Evolutionary conservation across 371 early-diverging fungal genomes (phyloP), one percentile per base, ranked within the genome.

Genomic region (Apophysomyces variabilis): DNA sequence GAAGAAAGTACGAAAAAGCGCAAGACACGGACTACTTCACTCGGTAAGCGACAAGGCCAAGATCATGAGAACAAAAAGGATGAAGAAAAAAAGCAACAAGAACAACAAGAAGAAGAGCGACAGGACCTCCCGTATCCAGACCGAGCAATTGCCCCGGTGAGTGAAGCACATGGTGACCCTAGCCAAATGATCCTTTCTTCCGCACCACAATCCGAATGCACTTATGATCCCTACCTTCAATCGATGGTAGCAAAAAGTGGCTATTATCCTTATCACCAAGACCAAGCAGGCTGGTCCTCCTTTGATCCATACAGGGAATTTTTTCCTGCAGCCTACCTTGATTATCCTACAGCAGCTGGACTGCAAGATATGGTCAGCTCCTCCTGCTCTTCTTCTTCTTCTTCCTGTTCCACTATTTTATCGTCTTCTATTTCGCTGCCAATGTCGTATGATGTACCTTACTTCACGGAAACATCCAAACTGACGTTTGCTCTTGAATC

Each of bases 1-100:
- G 32, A 57, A 57, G 38, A 56, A 37, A 13, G 38, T 35, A 58
- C 57, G 9, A 26, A 37, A 47, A 58, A 58, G 13, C 66, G 54
- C 54, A 50, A 21, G 54, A 7, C 54, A 5, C 21, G 9, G 21
- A 50, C 16, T 5, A 4, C 54, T 16, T 21, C 54, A 5, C 5
- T 4, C 54, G 7, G 21, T 4, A 50, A 26, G 32, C 32, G 9
- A 7, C 7, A 50, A 50, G 54, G 0, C 6, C 8, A 21, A 21
- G 54, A 50, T 4, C n/a, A 8, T 26, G 21, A 18, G 9, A 9
- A 50, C 21, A 1, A 21, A 16, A 5, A 50, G 21, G 18, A n/a
- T 0, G 54, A 21, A 18, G 4, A 18, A 6, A 6, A n/a, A 21
- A 9, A 21, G 54, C 11, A 18, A 1, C 54, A 21, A 26, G 16